Evolutionary conservation across 179 eudicot genomes (phyloP).

Genomic region (Monotropa hypopitys): DNA sequence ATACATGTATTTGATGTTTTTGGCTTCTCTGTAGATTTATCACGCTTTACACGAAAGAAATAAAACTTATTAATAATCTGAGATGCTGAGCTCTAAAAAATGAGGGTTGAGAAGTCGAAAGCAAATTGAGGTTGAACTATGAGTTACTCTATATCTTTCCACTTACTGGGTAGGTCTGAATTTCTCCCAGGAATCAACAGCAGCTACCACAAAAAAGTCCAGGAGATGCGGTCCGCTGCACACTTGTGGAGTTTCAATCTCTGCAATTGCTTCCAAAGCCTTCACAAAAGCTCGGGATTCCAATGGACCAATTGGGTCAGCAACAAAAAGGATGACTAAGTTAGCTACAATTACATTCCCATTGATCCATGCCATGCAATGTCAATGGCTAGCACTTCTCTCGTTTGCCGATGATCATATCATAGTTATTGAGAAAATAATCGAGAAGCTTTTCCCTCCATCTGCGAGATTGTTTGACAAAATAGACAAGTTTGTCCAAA

Average conservation of each 20-base stretch:
- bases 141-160: background rate
- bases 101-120: background rate
- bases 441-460: constrained; percentile 28
- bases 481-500: constrained; percentile 24
- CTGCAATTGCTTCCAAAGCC: constrained; percentile 21
- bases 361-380: constrained; percentile 18
- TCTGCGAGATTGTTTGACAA: constrained; percentile 29
- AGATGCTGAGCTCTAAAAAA: background rate
- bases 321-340: constrained; percentile 12
- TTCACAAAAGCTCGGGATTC: constrained; percentile 16
- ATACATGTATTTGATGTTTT: background rate
- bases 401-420: constrained; percentile 37
- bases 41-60: background rate
- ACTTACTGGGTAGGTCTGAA: background rate
- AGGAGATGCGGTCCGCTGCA: constrained; percentile 27
- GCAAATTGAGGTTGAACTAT: background rate
- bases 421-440: constrained; percentile 13
- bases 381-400: constrained; percentile 31
- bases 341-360: constrained; percentile 16
- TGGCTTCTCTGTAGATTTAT: background rate
- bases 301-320: constrained; percentile 28
- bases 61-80: background rate
- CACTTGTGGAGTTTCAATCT: constrained; percentile 32
- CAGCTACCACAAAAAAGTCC: background rate
- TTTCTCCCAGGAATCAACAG: constrained; percentile 12